phyloP scores from a whole-genome alignment of 148 eudicot species.

The Chenopodium suecicum region DNA sequence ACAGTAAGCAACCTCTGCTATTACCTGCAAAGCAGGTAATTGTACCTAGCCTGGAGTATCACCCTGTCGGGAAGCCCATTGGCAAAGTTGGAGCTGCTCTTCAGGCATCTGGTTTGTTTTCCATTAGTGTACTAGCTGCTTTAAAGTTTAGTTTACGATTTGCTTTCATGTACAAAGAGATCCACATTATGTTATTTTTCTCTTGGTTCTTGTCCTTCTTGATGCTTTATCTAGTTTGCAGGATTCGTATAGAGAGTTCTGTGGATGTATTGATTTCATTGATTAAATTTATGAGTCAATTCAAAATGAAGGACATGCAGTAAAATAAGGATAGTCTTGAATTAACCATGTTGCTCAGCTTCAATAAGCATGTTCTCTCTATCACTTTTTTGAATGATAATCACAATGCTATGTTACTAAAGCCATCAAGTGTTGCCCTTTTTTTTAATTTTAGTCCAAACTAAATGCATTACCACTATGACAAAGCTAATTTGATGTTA shows the following conservation, averaged over 20 bases:
- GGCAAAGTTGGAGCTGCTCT: slow-evolving; percentile 69
- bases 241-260: background rate
- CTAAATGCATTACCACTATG: too few relatives aligned
- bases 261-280: background rate
- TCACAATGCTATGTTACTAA: background rate
- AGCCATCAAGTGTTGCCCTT: background rate
- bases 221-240: background rate
- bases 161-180: background rate
- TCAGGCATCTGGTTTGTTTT: slow-evolving; percentile 82
- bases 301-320: background rate
- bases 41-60: slow-evolving; percentile 45
- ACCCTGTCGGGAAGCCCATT: slow-evolving; percentile 82
- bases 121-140: background rate
- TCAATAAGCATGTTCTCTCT: background rate
- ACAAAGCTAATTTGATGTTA: too few relatives aligned
- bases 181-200: background rate
- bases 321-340: background rate
- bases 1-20: slow-evolving; percentile 22
- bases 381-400: background rate
- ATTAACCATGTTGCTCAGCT: background rate
- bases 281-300: background rate
- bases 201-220: background rate
- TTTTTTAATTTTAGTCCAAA: too few relatives aligned
- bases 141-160: background rate
- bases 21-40: slow-evolving; percentile 69